Conservation (phyloP, 257 asterid genomes). For the Linaria vulgaris region DNA sequence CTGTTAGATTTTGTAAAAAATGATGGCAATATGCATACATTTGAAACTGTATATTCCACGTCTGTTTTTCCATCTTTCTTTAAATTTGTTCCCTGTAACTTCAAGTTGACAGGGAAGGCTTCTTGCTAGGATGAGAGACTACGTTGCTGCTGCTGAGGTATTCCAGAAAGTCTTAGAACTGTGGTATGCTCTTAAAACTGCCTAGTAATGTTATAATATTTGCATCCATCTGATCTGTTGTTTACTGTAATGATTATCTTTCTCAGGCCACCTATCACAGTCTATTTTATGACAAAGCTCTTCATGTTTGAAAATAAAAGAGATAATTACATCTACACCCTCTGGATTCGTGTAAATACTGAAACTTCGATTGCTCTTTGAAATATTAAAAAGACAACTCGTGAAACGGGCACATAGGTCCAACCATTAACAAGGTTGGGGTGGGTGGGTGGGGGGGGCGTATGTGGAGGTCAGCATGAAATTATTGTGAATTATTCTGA, state of each 20-base stretch:
- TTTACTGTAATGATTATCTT: constrained; percentile 3
- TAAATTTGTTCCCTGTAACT: constrained; percentile 66
- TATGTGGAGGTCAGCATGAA: too few relatives aligned
- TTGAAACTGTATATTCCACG: constrained; percentile 8
- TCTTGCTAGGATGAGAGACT: constrained; percentile 91
- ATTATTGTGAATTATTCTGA: too few relatives aligned
- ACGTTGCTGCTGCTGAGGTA: constrained; percentile 75
- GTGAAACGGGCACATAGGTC: too few relatives aligned
- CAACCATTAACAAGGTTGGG: too few relatives aligned
- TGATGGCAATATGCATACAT: not conserved
- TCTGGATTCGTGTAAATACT: too few relatives aligned
- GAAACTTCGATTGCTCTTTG: too few relatives aligned
- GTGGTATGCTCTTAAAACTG: constrained; percentile 58
- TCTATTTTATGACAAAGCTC: constrained; percentile 19
- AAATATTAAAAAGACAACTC: too few relatives aligned
- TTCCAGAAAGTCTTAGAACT: constrained; percentile 73
- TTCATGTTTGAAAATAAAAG: constrained; percentile 4
- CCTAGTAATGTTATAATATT: constrained; percentile 21
- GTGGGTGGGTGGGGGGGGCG: too few relatives aligned
- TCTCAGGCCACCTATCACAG: constrained; percentile 10
- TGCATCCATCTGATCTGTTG: not conserved
- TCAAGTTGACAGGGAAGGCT: constrained; percentile 99
- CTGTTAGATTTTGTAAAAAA: not conserved
- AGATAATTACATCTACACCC: too few relatives aligned
- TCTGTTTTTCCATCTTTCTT: constrained; percentile 25